A percentile compares a stretch with the other conserved stretches of the same genome.
These are phyloP conservation scores for Flagelloscypha sp. DNA, from an alignment of 768 basidiomycete genomes.

Conservation along the genomic window DNA sequence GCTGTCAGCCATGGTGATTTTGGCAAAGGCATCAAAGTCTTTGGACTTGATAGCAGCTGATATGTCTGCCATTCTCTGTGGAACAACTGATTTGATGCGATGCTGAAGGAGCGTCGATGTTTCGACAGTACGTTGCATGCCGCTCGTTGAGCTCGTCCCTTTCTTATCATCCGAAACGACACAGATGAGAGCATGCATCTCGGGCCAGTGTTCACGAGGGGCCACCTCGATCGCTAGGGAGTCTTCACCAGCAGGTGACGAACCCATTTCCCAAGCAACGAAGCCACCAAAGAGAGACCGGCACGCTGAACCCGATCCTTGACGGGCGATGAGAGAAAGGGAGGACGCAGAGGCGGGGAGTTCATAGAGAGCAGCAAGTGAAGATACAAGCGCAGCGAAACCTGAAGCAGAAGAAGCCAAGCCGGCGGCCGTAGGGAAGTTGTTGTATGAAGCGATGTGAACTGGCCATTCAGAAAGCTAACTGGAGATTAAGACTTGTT, in stretches of 20 bases:
- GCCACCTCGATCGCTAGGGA: constrained; percentile 86
- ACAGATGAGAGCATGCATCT: constrained; percentile 95
- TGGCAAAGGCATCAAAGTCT: constrained; percentile 86
- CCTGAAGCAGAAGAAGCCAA: constrained; percentile 96
- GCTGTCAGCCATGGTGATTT: constrained; percentile 93
- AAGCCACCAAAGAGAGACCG: constrained; percentile 96
- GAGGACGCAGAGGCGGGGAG: constrained; percentile 71
- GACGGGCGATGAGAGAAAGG: constrained; percentile 91
- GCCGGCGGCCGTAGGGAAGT: constrained; percentile 98
- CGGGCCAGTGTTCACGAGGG: constrained; percentile 81
- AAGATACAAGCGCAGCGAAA: constrained; percentile 89
- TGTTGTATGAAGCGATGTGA: constrained; percentile 93
- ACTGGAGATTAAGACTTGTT: constrained; percentile 5
- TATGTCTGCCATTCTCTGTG: constrained; percentile 77
- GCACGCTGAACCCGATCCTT: constrained; percentile 96
- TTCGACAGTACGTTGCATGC: constrained; percentile 97
- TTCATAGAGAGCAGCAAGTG: constrained; percentile 77
- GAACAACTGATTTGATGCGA: constrained; percentile 82
- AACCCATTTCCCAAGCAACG: constrained; percentile 89
- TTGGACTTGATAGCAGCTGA: constrained; percentile 64
- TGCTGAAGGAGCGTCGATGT: constrained; percentile 84
- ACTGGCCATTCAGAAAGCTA: constrained; percentile 67
- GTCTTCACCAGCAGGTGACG: constrained; percentile 62
- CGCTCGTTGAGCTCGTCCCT: constrained; percentile 87
- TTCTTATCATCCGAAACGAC: constrained; percentile 96